These are phyloP conservation scores for Spathaspora sp. DNA, from an alignment of 1,139 yeast species.

Conservation along the genomic window DNA sequence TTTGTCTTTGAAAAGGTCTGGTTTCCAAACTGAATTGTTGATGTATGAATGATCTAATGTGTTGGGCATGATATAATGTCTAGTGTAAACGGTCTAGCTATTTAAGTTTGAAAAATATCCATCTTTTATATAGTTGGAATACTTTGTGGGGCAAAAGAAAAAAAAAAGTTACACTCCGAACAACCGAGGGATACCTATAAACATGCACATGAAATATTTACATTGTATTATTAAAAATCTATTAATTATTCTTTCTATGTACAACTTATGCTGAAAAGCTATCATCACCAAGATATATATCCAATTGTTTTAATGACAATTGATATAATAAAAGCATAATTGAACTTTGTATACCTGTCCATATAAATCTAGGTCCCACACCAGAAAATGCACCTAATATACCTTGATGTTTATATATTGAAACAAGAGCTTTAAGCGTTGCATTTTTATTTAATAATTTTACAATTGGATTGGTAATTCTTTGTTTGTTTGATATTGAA, in stretches of 20 bases:
- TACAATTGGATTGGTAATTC: conserved; percentile 9
- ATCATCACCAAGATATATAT: conserved; percentile 20
- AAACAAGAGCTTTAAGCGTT: conserved; percentile 60
- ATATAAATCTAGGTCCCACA: conserved; percentile 91
- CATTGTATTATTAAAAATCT: not conserved
- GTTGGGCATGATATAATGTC: too few relatives aligned
- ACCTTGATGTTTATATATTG: conserved; percentile 76
- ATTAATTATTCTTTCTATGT: not conserved
- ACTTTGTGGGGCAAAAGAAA: not conserved
- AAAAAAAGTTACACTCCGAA: not conserved
- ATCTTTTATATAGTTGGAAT: too few relatives aligned
- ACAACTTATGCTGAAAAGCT: not conserved
- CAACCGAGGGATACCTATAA: not conserved
- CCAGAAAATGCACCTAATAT: conserved; percentile 81
- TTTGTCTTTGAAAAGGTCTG: conserved; percentile 74
- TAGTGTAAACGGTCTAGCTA: too few relatives aligned
- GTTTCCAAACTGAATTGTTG: conserved; percentile 43
- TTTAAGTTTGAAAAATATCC: too few relatives aligned
- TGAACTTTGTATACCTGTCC: conserved; percentile 96
- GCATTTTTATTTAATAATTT: conserved; percentile 46
- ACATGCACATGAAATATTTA: not conserved
- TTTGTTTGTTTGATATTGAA: conserved; percentile 11
- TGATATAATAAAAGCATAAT: conserved; percentile 91
- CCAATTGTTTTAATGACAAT: conserved; percentile 45
- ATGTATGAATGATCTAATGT: conserved; percentile 30